These are phyloP conservation scores for Coniochaeta ligniaria DNA, from an alignment of 2,329 filamentous ascomycete genomes.

Conservation along the genomic window DNA sequence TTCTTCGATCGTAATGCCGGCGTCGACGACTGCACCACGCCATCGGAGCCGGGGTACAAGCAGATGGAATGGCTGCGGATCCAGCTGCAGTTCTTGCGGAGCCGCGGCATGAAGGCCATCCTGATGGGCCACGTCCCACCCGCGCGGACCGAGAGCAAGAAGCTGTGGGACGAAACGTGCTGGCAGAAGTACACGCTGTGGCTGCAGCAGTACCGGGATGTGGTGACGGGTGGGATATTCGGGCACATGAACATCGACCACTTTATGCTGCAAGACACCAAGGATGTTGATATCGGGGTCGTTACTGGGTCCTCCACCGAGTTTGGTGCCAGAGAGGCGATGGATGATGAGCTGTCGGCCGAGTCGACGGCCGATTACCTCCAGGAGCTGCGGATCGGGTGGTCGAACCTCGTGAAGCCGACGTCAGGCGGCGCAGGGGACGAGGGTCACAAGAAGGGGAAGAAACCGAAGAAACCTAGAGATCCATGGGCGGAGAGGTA, in stretches of 20 bases:
- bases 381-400: slow-evolving; percentile 66
- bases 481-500: slow-evolving; percentile 82
- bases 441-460: slow-evolving; percentile 28
- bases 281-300: slow-evolving; percentile 59
- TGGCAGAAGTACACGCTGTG: slow-evolving; percentile 97
- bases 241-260: slow-evolving; percentile 99
- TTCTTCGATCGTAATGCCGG: slow-evolving; percentile 91
- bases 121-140: slow-evolving; percentile 92
- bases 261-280: slow-evolving; percentile 84
- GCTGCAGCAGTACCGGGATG: slow-evolving; percentile 84
- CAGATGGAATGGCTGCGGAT: slow-evolving; percentile 95
- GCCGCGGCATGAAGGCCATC: slow-evolving; percentile 87
- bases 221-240: slow-evolving; percentile 71
- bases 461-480: slow-evolving; percentile 49
- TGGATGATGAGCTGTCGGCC: slow-evolving; percentile 50
- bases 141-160: slow-evolving; percentile 76
- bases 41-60: slow-evolving; percentile 80
- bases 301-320: slow-evolving; percentile 19
- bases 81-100: slow-evolving; percentile 76
- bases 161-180: slow-evolving; percentile 91
- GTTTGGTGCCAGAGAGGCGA: slow-evolving; percentile 23
- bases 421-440: slow-evolving; percentile 16
- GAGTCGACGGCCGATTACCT: slow-evolving; percentile 74
- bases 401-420: slow-evolving; percentile 65
- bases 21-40: slow-evolving; percentile 79